These are phyloP conservation scores for Rhodotorula diobovata DNA, from an alignment of 768 basidiomycete species.

Conservation along the genomic window DNA sequence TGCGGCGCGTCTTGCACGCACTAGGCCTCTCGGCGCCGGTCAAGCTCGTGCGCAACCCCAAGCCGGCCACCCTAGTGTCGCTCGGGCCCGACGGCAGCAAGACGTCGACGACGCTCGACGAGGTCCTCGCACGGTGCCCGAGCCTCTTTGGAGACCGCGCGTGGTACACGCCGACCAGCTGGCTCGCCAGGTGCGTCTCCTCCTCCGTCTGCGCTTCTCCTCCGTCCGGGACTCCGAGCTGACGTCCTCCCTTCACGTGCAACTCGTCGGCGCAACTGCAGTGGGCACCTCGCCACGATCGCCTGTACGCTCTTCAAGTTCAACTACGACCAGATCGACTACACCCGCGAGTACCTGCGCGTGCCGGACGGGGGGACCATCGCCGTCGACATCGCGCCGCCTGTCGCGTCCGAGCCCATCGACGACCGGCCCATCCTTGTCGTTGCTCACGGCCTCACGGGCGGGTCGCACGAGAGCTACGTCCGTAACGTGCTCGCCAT, in stretches of 20 bases:
- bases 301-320: conserved; percentile 27
- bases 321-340: conserved; percentile 29
- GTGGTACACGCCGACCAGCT: conserved; percentile 27
- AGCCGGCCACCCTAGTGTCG: conserved; percentile 3
- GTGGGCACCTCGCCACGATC: conserved; percentile 32
- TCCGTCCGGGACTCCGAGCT: not conserved
- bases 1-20: conserved; percentile 6
- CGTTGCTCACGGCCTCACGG: conserved; percentile 48
- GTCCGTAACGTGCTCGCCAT: conserved; percentile 74
- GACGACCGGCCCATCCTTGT: conserved; percentile 52
- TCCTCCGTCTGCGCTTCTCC: no score
- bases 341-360: conserved; percentile 47
- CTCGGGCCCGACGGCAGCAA: conserved; percentile 11
- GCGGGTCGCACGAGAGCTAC: conserved; percentile 67
- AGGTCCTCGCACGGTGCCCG: conserved; percentile 12
- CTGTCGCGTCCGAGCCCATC: conserved; percentile 44
- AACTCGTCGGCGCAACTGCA: no score
- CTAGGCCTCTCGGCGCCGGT: conserved; percentile 23
- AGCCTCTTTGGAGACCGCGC: conserved; percentile 9
- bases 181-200: conserved; percentile 19
- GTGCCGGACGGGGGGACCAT: conserved; percentile 52
- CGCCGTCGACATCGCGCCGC: conserved; percentile 46
- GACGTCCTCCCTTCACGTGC: not conserved
- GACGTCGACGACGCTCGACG: not conserved
- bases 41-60: not conserved